phyloP scores from a whole-genome alignment of 331 rosid species.

The Prunus yedoensis region DNA sequence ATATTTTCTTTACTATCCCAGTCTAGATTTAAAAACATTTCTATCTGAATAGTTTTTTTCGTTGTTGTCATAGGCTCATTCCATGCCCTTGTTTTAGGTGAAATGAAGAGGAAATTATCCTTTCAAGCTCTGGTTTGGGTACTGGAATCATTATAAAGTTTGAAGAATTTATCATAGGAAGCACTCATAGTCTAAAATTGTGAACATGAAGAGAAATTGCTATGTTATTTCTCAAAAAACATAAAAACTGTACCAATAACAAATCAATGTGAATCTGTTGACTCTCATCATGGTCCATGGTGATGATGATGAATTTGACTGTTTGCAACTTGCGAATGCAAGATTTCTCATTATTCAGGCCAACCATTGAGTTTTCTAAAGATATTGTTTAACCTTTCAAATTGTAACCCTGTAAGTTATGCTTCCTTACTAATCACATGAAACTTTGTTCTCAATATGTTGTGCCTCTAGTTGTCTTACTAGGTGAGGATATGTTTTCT shows the following conservation, averaged over 20 bases:
- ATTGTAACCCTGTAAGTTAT: not conserved
- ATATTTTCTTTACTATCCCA: not conserved
- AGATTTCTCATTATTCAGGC: not conserved
- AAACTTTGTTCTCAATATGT: not conserved
- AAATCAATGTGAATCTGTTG: not conserved
- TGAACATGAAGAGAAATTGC: not conserved
- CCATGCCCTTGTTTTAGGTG: not conserved
- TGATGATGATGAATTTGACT: not conserved
- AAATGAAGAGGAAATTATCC: not conserved
- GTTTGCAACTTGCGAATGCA: not conserved
- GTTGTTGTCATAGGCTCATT: not conserved
- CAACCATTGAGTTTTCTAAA: not conserved
- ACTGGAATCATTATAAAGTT: not conserved
- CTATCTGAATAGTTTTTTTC: not conserved
- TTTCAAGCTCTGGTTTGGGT: not conserved
- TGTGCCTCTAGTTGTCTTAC: not conserved
- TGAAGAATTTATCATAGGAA: not conserved
- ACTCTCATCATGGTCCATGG: not conserved
- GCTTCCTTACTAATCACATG: not conserved
- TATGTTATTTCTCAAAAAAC: not conserved
- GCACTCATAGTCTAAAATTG: not conserved
- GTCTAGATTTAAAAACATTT: not conserved
- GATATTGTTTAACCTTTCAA: not conserved
- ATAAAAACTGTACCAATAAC: not conserved
- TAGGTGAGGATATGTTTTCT: not conserved